A percentile compares a stretch with the other conserved stretches of the same genome.
Evolutionary conservation across 2,329 filamentous ascomycete genomes (phyloP).

Genomic region (Botrytis aclada): DNA sequence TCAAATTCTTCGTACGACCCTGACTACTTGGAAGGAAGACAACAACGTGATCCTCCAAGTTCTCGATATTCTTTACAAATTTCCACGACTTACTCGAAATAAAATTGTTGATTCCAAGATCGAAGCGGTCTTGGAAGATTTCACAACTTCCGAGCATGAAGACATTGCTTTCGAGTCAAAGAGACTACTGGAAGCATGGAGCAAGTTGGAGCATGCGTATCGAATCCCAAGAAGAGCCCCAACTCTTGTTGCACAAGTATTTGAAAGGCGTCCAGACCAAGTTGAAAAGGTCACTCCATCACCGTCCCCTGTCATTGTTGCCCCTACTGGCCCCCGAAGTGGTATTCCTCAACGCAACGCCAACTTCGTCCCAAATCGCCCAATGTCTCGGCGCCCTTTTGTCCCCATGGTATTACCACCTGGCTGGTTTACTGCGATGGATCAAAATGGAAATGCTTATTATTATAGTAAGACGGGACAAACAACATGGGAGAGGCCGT

Average conservation of each 20-base stretch:
- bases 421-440: conserved; percentile 82
- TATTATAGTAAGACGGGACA: conserved; percentile 78
- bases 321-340: conserved; percentile 48
- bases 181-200: conserved; percentile 78
- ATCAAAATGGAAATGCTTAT: conserved; percentile 70
- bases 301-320: conserved; percentile 32
- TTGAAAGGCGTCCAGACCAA: conserved; percentile 62
- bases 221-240: conserved; percentile 79
- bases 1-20: conserved; percentile 83
- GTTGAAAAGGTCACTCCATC: conserved; percentile 45
- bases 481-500: conserved; percentile 81
- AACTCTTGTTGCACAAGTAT: conserved; percentile 40
- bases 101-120: conserved; percentile 98
- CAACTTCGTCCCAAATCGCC: conserved; percentile 49
- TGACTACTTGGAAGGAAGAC: conserved; percentile 85
- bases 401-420: conserved; percentile 60
- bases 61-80: conserved; percentile 80
- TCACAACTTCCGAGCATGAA: conserved; percentile 67
- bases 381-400: conserved; percentile 56
- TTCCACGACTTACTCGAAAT: conserved; percentile 89
- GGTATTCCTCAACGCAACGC: conserved; percentile 54
- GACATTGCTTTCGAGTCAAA: conserved; percentile 70
- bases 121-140: conserved; percentile 70
- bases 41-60: conserved; percentile 86
- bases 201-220: conserved; percentile 84